Evolutionary conservation across 306 rosid species (phyloP), one percentile per base, ranked within the genome.

Genomic region (Gastrolobium bilobum): DNA sequence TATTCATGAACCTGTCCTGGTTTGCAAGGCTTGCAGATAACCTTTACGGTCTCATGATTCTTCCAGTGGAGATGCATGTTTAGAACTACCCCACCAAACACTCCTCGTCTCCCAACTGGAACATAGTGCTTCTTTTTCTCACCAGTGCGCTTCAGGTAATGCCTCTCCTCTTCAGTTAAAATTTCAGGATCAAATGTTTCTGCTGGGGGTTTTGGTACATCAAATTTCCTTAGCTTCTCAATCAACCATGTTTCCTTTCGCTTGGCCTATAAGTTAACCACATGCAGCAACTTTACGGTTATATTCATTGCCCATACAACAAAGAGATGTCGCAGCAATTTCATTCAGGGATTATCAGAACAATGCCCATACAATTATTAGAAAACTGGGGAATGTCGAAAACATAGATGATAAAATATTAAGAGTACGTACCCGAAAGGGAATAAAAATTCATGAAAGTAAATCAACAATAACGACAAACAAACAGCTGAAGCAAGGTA

Each of bases 11-110:
- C 87, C 84, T 92, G 94, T 30, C 94, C 97, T 1, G 93, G 97
- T 71, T 79, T 87, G 87, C 98, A 94, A 86, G 98, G 97, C 86
- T 90, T 89, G 84, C 97, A 94, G 76, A 84, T 77, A 68, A 94
- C 95, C 85, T 94, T 94, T 47, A 94, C 93, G 0, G 97, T 94
- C 83, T 92, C 97, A 43, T 94, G 97, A 71, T 85, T 92, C 88
- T 94, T 94, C 98, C 98, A 94, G 43, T 92, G 98, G 67, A 94
- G 86, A 86, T 94, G 98, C 98, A 94, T 92, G 82, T 94, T 94
- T 53, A 94, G 89, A 76, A 92, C 97, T 61, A 94, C 97, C 61
- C 97, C 97, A 33, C 98, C 97, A 79, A 92, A 94, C 10, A 94
- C 97, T 76, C 97, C 97, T 10, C 97, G 90, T 82, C 98, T 90